phyloP scores from a whole-genome alignment of 2,329 filamentous ascomycete genomes.

The Claviceps quebecensis region DNA sequence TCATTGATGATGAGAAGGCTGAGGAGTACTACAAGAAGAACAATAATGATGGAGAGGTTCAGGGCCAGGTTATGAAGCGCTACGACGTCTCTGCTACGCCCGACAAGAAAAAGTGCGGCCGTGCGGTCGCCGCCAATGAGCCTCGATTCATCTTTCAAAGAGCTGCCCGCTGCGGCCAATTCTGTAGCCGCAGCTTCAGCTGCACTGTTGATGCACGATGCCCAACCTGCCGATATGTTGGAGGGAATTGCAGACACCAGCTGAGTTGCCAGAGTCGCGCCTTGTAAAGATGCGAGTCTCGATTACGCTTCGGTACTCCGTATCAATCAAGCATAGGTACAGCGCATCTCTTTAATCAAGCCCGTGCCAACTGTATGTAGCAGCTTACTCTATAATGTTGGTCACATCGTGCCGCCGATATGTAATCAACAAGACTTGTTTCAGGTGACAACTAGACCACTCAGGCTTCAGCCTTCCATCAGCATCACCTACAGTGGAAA shows the following conservation, averaged over 20 bases:
- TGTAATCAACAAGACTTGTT: no score
- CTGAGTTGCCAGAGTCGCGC: constrained; percentile 4
- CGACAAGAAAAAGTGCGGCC: neutral
- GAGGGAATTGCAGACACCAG: constrained; percentile 2
- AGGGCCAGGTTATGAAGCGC: neutral
- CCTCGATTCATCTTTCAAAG: constrained; percentile 4
- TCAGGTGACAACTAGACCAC: no score
- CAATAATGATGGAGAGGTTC: constrained; percentile 3
- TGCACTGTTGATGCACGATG: constrained; percentile 4
- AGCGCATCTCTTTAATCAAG: no score
- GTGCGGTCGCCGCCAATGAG: neutral
- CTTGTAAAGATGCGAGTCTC: neutral
- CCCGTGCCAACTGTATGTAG: no score
- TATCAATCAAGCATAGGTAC: no score
- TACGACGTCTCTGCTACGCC: neutral
- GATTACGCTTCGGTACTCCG: no score
- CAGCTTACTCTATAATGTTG: no score
- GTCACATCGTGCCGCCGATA: no score
- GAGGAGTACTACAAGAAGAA: constrained; percentile 7
- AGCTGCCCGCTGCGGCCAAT: constrained; percentile 6
- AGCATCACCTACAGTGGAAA: no score
- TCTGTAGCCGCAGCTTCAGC: constrained; percentile 4
- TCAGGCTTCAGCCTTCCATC: no score
- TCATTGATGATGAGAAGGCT: constrained; percentile 7
- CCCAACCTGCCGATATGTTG: constrained; percentile 5